phyloP scores from a whole-genome alignment of 2,329 filamentous ascomycete species.

The Teratosphaeria viscida region DNA sequence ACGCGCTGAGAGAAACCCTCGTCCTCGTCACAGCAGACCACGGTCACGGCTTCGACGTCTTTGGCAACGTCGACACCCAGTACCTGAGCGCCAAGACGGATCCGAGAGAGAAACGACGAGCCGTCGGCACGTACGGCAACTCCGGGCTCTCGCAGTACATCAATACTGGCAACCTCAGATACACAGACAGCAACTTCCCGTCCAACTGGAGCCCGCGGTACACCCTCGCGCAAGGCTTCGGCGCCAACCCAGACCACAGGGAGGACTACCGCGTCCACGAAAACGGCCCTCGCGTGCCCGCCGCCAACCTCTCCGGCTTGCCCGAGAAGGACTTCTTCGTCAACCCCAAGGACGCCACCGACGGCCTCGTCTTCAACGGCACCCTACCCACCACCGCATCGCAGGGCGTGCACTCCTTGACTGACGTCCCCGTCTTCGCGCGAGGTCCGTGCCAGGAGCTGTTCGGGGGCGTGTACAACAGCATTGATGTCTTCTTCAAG shows the following conservation, averaged over 20 bases:
- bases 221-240: constrained; percentile 63
- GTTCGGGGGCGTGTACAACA: constrained; percentile 61
- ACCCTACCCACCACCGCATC: constrained; percentile 51
- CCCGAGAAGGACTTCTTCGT: constrained; percentile 48
- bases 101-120: constrained; percentile 63
- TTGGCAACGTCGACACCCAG: constrained; percentile 68
- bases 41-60: constrained; percentile 82
- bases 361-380: constrained; percentile 65
- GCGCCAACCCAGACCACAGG: constrained; percentile 61
- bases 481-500: constrained; percentile 65
- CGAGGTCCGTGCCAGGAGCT: constrained; percentile 67
- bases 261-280: constrained; percentile 57
- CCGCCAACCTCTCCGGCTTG: constrained; percentile 42
- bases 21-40: constrained; percentile 78
- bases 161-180: constrained; percentile 48
- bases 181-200: constrained; percentile 67
- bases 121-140: constrained; percentile 62
- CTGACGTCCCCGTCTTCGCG: constrained; percentile 69
- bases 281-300: constrained; percentile 52
- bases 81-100: constrained; percentile 57
- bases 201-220: constrained; percentile 78
- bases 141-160: constrained; percentile 70
- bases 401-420: constrained; percentile 69
- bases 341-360: constrained; percentile 55
- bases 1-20: constrained; percentile 63